Conservation (phyloP, 2,329 filamentous ascomycete genomes). For the Phaeosphaeriaceae sp. region DNA sequence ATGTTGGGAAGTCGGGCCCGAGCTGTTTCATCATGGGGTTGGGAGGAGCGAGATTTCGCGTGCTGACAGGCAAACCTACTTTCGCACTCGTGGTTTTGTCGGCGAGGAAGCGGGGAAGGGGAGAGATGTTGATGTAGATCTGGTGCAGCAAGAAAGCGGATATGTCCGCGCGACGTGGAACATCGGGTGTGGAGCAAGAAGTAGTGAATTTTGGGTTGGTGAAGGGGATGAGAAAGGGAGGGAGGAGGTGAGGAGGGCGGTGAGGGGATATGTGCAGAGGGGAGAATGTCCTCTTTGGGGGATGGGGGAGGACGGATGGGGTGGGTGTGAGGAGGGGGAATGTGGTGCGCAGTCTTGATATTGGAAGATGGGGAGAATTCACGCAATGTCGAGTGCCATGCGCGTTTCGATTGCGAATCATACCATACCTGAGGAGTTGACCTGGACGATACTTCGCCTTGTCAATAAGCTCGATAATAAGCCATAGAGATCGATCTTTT, state of each 20-base stretch:
- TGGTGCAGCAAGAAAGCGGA: constrained; percentile 3
- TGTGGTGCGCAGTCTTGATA: constrained; percentile 22
- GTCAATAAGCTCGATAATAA: too few relatives aligned
- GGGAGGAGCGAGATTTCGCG: constrained; percentile 31
- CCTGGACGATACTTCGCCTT: too few relatives aligned
- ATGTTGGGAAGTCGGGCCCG: constrained; percentile 48
- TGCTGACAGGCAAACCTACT: not conserved
- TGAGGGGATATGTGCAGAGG: constrained; percentile 6
- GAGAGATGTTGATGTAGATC: not conserved
- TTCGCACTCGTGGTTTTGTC: too few relatives aligned
- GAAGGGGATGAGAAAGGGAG: constrained; percentile 5
- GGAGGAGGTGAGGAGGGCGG: not conserved
- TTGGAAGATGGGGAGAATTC: not conserved
- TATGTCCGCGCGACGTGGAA: constrained; percentile 13
- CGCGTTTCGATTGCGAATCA: too few relatives aligned
- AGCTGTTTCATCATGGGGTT: constrained; percentile 50
- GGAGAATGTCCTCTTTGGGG: constrained; percentile 12
- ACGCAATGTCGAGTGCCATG: too few relatives aligned
- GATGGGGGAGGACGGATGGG: constrained; percentile 10
- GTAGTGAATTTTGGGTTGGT: constrained; percentile 13
- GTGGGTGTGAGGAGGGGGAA: constrained; percentile 15
- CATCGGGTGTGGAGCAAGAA: constrained; percentile 18
- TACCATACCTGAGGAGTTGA: too few relatives aligned
- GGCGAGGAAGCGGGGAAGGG: constrained; percentile 7
- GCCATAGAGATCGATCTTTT: too few relatives aligned